Conservation (phyloP, 2,329 filamentous ascomycete genomes). For the Emergomyces pasteurianus region DNA sequence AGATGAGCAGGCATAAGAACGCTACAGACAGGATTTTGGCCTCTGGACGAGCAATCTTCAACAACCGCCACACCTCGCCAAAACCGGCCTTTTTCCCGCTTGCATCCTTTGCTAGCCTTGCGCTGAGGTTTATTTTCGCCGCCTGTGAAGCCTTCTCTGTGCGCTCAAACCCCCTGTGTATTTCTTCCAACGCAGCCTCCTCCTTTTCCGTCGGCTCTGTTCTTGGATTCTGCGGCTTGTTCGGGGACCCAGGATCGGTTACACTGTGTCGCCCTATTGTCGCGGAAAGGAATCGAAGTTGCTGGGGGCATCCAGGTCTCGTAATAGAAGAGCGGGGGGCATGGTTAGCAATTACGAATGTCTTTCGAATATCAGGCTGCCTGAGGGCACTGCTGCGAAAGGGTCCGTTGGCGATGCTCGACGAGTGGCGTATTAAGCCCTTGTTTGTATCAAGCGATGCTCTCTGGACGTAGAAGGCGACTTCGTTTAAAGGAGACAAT, state of each 20-base stretch:
- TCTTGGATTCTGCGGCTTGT: not conserved
- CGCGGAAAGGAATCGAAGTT: slow-evolving; percentile 19
- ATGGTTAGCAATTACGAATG: slow-evolving; percentile 10
- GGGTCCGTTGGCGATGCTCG: slow-evolving; percentile 13
- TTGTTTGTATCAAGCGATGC: not conserved
- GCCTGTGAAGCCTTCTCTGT: slow-evolving; percentile 80
- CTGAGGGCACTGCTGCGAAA: slow-evolving; percentile 8
- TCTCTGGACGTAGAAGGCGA: not conserved
- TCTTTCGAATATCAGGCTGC: not conserved
- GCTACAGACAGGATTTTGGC: slow-evolving; percentile 63
- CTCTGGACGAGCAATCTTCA: slow-evolving; percentile 84
- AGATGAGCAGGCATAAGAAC: slow-evolving; percentile 75
- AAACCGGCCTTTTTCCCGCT: slow-evolving; percentile 45
- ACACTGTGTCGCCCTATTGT: slow-evolving; percentile 6
- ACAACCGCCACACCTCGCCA: slow-evolving; percentile 69
- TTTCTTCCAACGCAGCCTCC: slow-evolving; percentile 29
- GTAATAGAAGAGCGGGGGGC: slow-evolving; percentile 4
- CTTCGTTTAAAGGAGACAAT: not conserved
- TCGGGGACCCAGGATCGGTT: not conserved
- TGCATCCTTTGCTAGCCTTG: slow-evolving; percentile 69
- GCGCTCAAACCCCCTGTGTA: slow-evolving; percentile 52
- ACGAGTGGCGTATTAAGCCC: slow-evolving; percentile 15
- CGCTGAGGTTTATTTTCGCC: slow-evolving; percentile 78
- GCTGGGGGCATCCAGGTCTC: slow-evolving; percentile 9
- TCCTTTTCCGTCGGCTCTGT: slow-evolving; percentile 17